These are phyloP conservation scores for Platanus orientalis DNA, from an alignment of 164 flowering plant species.

Conservation along the genomic window DNA sequence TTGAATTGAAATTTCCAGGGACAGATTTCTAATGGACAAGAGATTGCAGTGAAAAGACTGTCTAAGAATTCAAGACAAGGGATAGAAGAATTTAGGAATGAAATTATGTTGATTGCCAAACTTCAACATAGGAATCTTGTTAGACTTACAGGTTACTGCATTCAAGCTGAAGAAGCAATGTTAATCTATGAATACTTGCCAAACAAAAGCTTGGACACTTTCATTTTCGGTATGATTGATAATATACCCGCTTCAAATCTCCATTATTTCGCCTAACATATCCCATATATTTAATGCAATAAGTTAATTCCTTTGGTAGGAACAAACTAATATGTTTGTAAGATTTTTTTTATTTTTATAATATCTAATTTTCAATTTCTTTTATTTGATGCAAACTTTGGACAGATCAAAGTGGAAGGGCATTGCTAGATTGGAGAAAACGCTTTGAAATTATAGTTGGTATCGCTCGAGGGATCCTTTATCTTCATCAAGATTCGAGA, in stretches of 20 bases:
- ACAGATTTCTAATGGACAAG: background rate
- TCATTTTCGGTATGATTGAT: background rate
- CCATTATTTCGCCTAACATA: too few relatives aligned
- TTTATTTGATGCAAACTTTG: too few relatives aligned
- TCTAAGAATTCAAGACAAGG: background rate
- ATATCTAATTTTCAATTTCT: too few relatives aligned
- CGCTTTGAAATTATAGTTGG: too few relatives aligned
- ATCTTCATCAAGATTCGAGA: too few relatives aligned
- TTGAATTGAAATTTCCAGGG: background rate
- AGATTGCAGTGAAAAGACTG: background rate
- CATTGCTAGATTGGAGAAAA: too few relatives aligned
- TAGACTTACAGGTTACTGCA: background rate
- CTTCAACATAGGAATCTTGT: conserved; percentile 5
- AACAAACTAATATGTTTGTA: too few relatives aligned
- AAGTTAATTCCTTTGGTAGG: too few relatives aligned
- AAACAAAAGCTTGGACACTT: background rate
- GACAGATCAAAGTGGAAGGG: too few relatives aligned
- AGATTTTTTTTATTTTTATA: too few relatives aligned
- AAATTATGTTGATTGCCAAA: background rate
- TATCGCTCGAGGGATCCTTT: too few relatives aligned
- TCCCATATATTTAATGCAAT: too few relatives aligned
- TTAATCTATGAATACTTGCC: background rate
- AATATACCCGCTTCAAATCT: background rate
- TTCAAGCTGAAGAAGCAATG: background rate
- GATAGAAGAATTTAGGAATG: conserved; percentile 2